Evolutionary conservation across 2,329 filamentous ascomycete species (phyloP), one percentile per base, ranked within the genome.

Genomic region (Fusarium mundagurra): DNA sequence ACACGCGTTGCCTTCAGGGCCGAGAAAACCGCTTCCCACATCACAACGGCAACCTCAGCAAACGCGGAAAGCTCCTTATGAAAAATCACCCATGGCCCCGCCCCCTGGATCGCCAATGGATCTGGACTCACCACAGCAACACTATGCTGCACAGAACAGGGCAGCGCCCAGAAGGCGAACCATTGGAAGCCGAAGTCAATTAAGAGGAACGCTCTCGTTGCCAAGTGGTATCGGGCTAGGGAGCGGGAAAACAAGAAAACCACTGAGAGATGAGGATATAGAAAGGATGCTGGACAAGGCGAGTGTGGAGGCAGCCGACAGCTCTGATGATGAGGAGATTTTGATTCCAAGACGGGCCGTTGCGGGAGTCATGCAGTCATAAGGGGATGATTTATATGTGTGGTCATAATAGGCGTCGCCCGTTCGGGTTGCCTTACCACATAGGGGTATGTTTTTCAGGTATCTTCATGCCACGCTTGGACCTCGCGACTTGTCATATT

Each of bases 281-380:
- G 88, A 91, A 66, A 83, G 85, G 43, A 89, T 91, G 86, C 81
- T 91, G 45, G 88, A 90, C 64, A 84, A 84, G 41, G 87, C 84
- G 6, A 86, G 84, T 6, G 86, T 85, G 6, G 86, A 86, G 31
- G 83, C 81, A 38, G 82, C 82, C n/a, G 87, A 87, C 63, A 89
- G 88, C 24, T 89, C 89, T 50, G 89, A 89, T 22, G 89, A 90
- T 36, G 86, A 86, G 38, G 88, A 90, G 77, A 91, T 91, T 63
- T 81, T 85, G 58, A 81, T 90, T 12, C 87, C 74, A 60, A 79
- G 74, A 47, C 79, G 70, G 62, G 78, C 79, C 61, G 77, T 79
- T 27, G 73, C 80, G 3, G 72, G 79, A 36, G 77, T 78, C 47
- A 80, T 82, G 79, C 80, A 74, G 34, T 75, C 69, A 58, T 81